Evolutionary conservation across 257 asterid genomes (phyloP).

Genomic region (Thymus quinquecostatus): DNA sequence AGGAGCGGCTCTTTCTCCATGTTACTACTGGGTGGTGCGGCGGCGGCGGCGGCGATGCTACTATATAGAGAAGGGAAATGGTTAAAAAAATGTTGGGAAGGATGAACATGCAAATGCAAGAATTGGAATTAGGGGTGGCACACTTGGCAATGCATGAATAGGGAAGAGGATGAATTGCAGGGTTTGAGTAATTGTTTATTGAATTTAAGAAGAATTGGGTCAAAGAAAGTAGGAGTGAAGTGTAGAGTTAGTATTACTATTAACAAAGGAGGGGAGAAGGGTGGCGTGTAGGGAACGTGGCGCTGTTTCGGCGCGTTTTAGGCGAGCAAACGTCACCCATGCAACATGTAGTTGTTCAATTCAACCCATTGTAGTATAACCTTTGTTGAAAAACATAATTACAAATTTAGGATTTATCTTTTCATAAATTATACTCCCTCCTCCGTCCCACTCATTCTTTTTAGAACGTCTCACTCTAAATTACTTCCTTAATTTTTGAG

Average conservation of each 20-base stretch:
- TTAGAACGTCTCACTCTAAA: too few species aligned
- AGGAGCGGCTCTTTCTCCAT: slow-evolving; percentile 86
- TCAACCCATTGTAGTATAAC: too few species aligned
- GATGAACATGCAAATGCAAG: slow-evolving; percentile 33
- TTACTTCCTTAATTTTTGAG: too few species aligned
- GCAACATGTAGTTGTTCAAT: not conserved
- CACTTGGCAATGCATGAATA: slow-evolving; percentile 32
- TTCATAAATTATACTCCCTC: too few species aligned
- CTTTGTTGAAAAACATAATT: too few species aligned
- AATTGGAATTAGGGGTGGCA: slow-evolving; percentile 15
- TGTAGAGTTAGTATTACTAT: too few species aligned
- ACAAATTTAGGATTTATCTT: too few species aligned
- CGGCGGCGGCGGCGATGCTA: slow-evolving; percentile 14
- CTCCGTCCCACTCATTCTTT: too few species aligned
- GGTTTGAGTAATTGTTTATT: not conserved
- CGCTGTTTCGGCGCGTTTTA: not conserved
- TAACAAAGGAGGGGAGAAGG: not conserved
- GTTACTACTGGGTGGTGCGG: not conserved
- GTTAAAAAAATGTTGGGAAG: not conserved
- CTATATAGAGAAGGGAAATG: not conserved
- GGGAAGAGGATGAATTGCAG: not conserved
- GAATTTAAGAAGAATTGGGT: not conserved
- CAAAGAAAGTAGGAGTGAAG: not conserved
- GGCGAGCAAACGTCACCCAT: not conserved
- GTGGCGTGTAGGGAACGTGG: slow-evolving; percentile 5